Evolutionary conservation across 441 rosid genomes (phyloP).

Genomic region (Corymbia calophylla): DNA sequence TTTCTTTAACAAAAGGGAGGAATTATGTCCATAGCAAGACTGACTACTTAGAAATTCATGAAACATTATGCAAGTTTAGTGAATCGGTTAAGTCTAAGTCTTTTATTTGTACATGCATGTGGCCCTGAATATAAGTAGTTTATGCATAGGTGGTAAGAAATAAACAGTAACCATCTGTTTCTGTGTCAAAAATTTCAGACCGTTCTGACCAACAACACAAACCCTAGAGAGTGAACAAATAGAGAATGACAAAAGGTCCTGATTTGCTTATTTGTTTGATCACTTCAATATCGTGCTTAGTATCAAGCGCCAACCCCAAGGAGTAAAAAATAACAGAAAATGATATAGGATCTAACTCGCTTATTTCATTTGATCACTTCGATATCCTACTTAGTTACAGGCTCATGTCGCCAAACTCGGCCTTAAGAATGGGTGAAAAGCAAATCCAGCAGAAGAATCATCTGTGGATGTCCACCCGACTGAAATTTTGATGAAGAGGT

Average conservation of each 20-base stretch:
- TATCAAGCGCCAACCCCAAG: not conserved
- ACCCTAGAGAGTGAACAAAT: not conserved
- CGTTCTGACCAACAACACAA: not conserved
- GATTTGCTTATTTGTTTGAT: not conserved
- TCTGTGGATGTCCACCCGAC: not conserved
- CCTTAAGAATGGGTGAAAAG: not conserved
- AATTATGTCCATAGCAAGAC: not conserved
- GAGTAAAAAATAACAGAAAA: not conserved
- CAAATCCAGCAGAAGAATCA: not conserved
- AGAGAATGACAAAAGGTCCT: not conserved
- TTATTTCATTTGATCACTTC: not conserved
- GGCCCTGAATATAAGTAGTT: not conserved
- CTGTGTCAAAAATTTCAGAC: too few relatives aligned
- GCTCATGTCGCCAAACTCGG: not conserved
- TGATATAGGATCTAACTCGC: not conserved
- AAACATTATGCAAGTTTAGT: not conserved
- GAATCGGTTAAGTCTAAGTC: not conserved
- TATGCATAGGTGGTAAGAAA: not conserved
- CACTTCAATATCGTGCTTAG: not conserved
- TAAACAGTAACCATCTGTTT: not conserved
- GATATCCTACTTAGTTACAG: not conserved
- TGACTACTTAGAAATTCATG: not conserved
- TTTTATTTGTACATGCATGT: not conserved
- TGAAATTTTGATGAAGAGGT: not conserved
- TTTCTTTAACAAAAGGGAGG: not conserved